These are phyloP conservation scores for Pseudogymnoascus sp. DNA, from an alignment of 2,329 filamentous ascomycete genomes.

Conservation along the genomic window DNA sequence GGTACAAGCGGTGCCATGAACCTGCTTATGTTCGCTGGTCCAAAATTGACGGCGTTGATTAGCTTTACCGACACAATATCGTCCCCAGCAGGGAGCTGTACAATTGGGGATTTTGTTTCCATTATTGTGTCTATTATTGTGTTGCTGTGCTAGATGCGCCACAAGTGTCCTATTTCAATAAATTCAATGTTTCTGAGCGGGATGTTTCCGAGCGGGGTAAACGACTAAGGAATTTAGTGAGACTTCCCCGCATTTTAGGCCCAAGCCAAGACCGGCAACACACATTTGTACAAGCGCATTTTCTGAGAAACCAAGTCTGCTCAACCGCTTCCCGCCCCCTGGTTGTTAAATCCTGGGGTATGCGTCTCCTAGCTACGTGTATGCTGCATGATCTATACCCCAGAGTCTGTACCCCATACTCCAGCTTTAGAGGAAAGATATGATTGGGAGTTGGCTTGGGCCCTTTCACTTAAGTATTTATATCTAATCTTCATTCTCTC, in stretches of 20 bases:
- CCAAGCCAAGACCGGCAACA: neutral
- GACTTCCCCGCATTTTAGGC: neutral
- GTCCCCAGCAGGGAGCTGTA: neutral
- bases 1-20: slow-evolving; percentile 13
- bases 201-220: neutral
- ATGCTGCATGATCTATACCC: neutral
- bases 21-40: neutral
- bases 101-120: neutral
- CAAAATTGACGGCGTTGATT: slow-evolving; percentile 5
- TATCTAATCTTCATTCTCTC: neutral
- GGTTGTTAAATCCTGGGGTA: neutral
- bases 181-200: neutral
- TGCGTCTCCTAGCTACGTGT: neutral
- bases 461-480: neutral
- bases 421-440: neutral
- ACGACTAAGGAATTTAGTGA: neutral
- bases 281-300: neutral
- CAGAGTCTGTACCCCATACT: neutral
- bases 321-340: neutral
- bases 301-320: neutral
- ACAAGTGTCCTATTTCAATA: neutral
- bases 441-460: neutral
- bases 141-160: neutral
- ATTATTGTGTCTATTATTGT: neutral
- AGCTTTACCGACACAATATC: neutral